Percentiles rank a stretch among this genome's conserved stretches.
phyloP scores from a whole-genome alignment of 2,329 filamentous ascomycete genomes.

The Fusarium sambucinum region DNA sequence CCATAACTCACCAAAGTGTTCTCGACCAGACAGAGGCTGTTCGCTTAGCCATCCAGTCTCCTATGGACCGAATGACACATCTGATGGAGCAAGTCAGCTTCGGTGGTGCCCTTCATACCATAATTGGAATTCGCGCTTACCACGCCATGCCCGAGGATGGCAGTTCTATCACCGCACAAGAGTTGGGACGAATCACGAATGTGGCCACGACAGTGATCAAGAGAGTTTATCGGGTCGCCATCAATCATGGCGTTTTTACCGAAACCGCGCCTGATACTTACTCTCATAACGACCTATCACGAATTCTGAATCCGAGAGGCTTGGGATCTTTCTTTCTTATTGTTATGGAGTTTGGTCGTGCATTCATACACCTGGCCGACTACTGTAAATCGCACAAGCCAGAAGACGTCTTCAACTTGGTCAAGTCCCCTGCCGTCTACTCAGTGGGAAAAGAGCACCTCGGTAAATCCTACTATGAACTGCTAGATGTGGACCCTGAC shows the following conservation, averaged over 20 bases:
- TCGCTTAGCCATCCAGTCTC: conserved; percentile 44
- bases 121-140: conserved; percentile 46
- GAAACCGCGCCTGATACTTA: conserved; percentile 50
- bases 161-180: conserved; percentile 37
- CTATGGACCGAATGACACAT: conserved; percentile 46
- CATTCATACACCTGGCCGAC: conserved; percentile 45
- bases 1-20: conserved; percentile 39
- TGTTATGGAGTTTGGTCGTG: conserved; percentile 50
- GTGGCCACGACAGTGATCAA: conserved; percentile 50
- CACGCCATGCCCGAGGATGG: conserved; percentile 47
- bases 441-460: conserved; percentile 49
- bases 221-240: conserved; percentile 49
- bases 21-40: conserved; percentile 45
- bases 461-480: conserved; percentile 53
- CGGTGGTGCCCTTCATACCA: conserved; percentile 46
- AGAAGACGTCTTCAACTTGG: conserved; percentile 49
- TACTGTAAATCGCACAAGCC: conserved; percentile 51
- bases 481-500: conserved; percentile 49
- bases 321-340: conserved; percentile 52
- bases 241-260: conserved; percentile 49
- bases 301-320: conserved; percentile 45
- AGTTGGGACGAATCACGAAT: conserved; percentile 44
- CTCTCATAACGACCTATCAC: conserved; percentile 51
- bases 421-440: conserved; percentile 52
- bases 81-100: conserved; percentile 43